These are phyloP conservation scores for Ogataea pignaliae DNA, from an alignment of 805 yeast species.

Conservation along the genomic window DNA sequence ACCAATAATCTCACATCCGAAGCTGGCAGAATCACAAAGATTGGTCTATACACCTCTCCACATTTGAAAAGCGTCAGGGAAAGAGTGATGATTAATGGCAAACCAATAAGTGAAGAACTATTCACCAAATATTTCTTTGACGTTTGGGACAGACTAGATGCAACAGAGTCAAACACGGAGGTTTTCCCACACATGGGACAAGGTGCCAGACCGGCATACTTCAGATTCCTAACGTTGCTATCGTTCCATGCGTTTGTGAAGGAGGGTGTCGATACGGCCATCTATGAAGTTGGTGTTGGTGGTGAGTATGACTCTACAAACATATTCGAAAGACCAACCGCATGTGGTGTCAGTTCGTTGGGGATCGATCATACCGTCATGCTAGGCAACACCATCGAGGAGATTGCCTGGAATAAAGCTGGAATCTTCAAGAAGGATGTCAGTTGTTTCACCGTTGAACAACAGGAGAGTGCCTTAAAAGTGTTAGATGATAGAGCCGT, in stretches of 20 bases:
- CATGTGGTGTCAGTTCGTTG: slow-evolving; percentile 77
- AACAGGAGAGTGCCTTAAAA: slow-evolving; percentile 48
- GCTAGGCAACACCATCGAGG: slow-evolving; percentile 81
- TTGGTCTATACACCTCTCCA: slow-evolving; percentile 95
- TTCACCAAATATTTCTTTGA: slow-evolving; percentile 91
- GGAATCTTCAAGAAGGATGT: slow-evolving; percentile 78
- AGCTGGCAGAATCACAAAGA: slow-evolving; percentile 43
- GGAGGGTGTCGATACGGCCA: slow-evolving; percentile 90
- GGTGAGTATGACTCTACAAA: slow-evolving; percentile 98
- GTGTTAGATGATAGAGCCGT: slow-evolving; percentile 61
- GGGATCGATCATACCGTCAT: slow-evolving; percentile 91
- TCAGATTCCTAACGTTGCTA: slow-evolving; percentile 81
- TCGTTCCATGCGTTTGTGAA: slow-evolving; percentile 86
- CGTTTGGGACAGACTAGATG: slow-evolving; percentile 76
- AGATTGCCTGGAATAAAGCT: slow-evolving; percentile 94
- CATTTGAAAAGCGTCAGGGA: slow-evolving; percentile 92
- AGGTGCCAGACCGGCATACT: slow-evolving; percentile 84
- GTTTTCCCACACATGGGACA: slow-evolving; percentile 71
- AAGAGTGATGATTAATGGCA: slow-evolving; percentile 81
- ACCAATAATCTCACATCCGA: too few relatives aligned
- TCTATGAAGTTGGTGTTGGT: slow-evolving; percentile 97
- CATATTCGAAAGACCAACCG: slow-evolving; percentile 71
- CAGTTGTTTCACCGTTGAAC: slow-evolving; percentile 63
- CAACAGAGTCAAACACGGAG: slow-evolving; percentile 46
- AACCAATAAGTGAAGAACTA: slow-evolving; percentile 72